Conservation (phyloP, 768 basidiomycete species). For the Leccinum pellstonianum region DNA sequence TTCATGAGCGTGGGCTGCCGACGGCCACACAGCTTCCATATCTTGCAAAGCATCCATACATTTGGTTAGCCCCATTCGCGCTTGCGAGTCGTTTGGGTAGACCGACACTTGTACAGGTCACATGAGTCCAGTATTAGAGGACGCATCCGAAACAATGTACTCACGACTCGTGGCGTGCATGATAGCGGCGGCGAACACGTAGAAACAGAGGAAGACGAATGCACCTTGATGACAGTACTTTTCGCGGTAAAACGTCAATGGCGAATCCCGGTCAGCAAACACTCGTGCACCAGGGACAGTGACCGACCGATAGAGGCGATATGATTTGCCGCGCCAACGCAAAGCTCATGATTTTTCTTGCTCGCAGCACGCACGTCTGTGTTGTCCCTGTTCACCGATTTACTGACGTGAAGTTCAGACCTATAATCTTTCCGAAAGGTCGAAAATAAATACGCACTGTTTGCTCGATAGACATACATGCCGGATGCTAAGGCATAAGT, state of each 20-base stretch:
- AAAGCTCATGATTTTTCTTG: slow-evolving; percentile 69
- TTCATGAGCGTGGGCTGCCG: slow-evolving; percentile 69
- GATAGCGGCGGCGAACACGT: slow-evolving; percentile 75
- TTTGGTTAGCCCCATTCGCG: too few relatives aligned
- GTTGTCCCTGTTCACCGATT: slow-evolving; percentile 46
- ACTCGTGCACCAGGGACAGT: not conserved
- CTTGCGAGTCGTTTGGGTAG: too few relatives aligned
- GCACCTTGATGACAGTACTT: slow-evolving; percentile 59
- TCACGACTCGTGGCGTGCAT: slow-evolving; percentile 74
- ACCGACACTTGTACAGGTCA: too few relatives aligned
- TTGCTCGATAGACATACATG: slow-evolving; percentile 34
- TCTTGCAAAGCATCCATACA: slow-evolving; percentile 35
- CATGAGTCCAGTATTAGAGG: too few relatives aligned
- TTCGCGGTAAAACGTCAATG: slow-evolving; percentile 61
- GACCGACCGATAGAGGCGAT: slow-evolving; percentile 65
- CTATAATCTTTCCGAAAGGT: not conserved
- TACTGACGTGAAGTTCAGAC: slow-evolving; percentile 20
- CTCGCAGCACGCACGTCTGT: slow-evolving; percentile 50
- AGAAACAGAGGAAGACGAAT: slow-evolving; percentile 75
- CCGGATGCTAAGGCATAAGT: slow-evolving; percentile 24
- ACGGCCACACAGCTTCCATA: slow-evolving; percentile 75
- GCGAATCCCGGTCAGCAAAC: slow-evolving; percentile 1
- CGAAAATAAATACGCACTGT: slow-evolving; percentile 31
- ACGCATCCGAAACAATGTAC: slow-evolving; percentile 28
- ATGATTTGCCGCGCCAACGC: slow-evolving; percentile 74